Evolutionary conservation across 2,329 filamentous ascomycete species (phyloP), one percentile per base, ranked within the genome.

Genomic region (Stylonectria norvegica): DNA sequence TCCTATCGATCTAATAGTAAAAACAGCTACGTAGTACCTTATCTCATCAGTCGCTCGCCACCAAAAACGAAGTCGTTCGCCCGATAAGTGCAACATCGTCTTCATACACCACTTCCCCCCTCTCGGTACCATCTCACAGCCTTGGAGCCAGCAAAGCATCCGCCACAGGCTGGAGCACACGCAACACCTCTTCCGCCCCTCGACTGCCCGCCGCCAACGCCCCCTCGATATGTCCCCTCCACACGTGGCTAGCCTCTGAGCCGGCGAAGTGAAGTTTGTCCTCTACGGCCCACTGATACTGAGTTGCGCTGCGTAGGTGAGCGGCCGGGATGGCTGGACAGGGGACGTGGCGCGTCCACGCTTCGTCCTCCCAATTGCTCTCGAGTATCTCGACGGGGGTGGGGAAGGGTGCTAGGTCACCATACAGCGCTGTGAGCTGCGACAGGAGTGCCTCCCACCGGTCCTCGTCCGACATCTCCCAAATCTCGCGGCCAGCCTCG

Each of bases 141-240:
- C 34, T 42, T 6, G 45, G 29, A 34, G 35, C 10, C 36, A 43
- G 33, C 12, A 42, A 10, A 20, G 40, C 40, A 16, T 25, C 39
- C 11, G 15, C 36, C 7, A 41, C 27, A 3, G 45, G 42, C 25
- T n/a, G 15, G 20, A 43, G 4, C 9, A 36, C 34, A 12, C 23
- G n/a, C 15, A 45, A 14, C 9, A 41, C 42, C 34, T 55, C 51
- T 15, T 45, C 34, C 0, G 51, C 51, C 3, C 37, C 44, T n/a
- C 45, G 41, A 14, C 45, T 43, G 4, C 48, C 53, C 4, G 54
- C 43, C 16, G 42, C 45, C 31, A 57, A 28, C 1, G 49, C 49
- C 8, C 54, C 53, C 32, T 57, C 54, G 8, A 47, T 25, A 15
- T 55, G 49, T 5, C 54, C 53, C n/a, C 40, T 45, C 50, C 48